phyloP scores from a whole-genome alignment of 139 green algal species.

The Micromonas commoda region DNA sequence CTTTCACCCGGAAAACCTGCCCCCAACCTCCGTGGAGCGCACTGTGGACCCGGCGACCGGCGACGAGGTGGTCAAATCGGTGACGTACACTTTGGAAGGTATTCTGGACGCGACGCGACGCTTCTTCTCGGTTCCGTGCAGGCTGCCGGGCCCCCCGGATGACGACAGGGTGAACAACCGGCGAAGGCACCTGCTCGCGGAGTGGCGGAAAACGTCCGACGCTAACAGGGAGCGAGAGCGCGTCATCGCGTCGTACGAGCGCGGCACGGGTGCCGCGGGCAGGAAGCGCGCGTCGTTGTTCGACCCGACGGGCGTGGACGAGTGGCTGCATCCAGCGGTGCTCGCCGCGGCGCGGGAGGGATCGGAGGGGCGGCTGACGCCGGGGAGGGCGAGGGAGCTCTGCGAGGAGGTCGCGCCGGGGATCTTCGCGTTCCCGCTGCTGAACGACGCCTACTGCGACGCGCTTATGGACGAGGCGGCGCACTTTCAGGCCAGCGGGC shows the following conservation, averaged over 20 bases:
- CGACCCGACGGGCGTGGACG: too few species aligned
- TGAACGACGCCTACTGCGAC: background rate
- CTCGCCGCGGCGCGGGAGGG: too few species aligned
- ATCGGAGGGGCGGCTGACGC: too few species aligned
- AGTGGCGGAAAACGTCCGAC: background rate
- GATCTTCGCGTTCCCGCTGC: background rate
- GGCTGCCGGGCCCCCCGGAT: background rate
- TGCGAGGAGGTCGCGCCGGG: background rate
- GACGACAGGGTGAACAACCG: background rate
- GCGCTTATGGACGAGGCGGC: conserved; percentile 21
- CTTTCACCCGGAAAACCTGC: background rate
- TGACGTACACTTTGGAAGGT: background rate
- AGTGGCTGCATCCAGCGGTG: too few species aligned
- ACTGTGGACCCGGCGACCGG: background rate
- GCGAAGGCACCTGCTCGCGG: background rate
- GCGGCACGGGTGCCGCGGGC: background rate
- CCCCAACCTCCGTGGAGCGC: background rate
- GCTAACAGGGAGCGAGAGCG: background rate
- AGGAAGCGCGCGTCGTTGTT: background rate
- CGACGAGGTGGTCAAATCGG: background rate
- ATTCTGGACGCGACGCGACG: background rate
- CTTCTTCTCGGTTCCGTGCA: background rate
- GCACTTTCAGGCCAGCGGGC: conserved; percentile 10
- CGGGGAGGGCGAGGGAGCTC: background rate
- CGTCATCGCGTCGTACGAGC: background rate